These are phyloP conservation scores for Pythium rhizo-oryzae DNA, from an alignment of 352 stramenopile species.

Conservation along the genomic window DNA sequence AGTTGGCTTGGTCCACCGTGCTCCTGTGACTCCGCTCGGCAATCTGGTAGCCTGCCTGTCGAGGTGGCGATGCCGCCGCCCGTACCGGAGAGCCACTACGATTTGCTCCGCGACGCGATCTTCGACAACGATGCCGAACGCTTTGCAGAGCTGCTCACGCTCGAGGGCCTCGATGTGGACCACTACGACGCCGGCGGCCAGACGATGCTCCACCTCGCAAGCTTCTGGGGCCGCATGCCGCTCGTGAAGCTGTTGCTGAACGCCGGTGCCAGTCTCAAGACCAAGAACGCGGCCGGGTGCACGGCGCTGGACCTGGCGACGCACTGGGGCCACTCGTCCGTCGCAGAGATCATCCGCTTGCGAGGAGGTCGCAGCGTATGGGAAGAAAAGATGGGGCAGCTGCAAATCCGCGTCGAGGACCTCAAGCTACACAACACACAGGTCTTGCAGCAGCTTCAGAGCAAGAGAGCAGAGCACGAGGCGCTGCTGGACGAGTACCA, in stretches of 20 bases:
- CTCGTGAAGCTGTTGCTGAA: slow-evolving; percentile 62
- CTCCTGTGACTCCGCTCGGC: too few species aligned
- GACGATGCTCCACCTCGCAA: slow-evolving; percentile 72
- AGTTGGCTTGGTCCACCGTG: too few species aligned
- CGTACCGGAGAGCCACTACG: slow-evolving; percentile 51
- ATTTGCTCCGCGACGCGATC: slow-evolving; percentile 70
- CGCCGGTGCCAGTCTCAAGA: slow-evolving; percentile 65
- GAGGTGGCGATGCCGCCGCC: not conserved
- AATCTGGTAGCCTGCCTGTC: not conserved
- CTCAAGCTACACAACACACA: slow-evolving; percentile 41
- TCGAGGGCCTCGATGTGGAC: slow-evolving; percentile 55
- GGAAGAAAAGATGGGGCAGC: slow-evolving; percentile 70
- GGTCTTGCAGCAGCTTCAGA: slow-evolving; percentile 27
- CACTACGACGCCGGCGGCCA: slow-evolving; percentile 75
- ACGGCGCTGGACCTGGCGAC: slow-evolving; percentile 72
- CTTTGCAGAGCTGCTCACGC: slow-evolving; percentile 44
- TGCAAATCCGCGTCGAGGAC: slow-evolving; percentile 72
- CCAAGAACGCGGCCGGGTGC: slow-evolving; percentile 71
- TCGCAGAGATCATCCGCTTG: slow-evolving; percentile 68
- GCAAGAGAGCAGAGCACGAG: slow-evolving; percentile 34
- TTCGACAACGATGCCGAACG: slow-evolving; percentile 64
- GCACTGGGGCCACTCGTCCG: slow-evolving; percentile 74
- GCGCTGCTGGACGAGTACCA: slow-evolving; percentile 39
- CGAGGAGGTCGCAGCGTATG: slow-evolving; percentile 67
- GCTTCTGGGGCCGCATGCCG: slow-evolving; percentile 74